Evolutionary conservation across 345 rosid genomes (phyloP).

Genomic region (Lepidium aucheri): DNA sequence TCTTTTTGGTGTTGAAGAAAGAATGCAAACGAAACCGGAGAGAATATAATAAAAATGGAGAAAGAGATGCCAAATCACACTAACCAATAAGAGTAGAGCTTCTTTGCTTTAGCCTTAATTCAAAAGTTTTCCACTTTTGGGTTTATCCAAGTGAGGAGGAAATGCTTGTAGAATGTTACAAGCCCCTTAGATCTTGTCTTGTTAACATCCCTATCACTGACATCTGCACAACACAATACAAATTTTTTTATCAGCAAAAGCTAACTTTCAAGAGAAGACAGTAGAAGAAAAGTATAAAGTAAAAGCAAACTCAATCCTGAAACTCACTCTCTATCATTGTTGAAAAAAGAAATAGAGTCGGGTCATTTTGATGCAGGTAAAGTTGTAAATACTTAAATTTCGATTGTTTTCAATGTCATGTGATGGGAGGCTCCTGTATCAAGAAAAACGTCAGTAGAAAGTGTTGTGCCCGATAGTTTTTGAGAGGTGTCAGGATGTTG

Average conservation of each 20-base stretch:
- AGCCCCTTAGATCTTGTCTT: constrained; percentile 74
- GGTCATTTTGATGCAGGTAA: no score
- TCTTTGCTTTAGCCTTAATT: background rate
- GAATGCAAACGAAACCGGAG: constrained; percentile 25
- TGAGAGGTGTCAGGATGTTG: no score
- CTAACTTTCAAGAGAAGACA: no score
- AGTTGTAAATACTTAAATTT: no score
- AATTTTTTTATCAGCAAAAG: background rate
- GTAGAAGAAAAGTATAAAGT: background rate
- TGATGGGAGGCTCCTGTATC: no score
- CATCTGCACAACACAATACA: constrained; percentile 32
- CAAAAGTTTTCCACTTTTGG: constrained; percentile 29
- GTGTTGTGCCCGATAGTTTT: no score
- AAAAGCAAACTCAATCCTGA: constrained; percentile 49
- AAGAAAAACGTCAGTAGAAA: no score
- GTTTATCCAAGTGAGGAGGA: constrained; percentile 55
- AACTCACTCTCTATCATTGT: no score
- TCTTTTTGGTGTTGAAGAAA: constrained; percentile 1
- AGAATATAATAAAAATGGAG: constrained; percentile 8
- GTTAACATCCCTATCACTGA: constrained; percentile 71
- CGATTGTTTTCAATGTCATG: no score
- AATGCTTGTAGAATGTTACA: constrained; percentile 61
- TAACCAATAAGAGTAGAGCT: background rate
- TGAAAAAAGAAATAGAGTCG: no score
- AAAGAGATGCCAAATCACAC: constrained; percentile 6